Evolutionary conservation across 306 rosid species (phyloP).

Genomic region (Cyamopsis tetragonoloba): DNA sequence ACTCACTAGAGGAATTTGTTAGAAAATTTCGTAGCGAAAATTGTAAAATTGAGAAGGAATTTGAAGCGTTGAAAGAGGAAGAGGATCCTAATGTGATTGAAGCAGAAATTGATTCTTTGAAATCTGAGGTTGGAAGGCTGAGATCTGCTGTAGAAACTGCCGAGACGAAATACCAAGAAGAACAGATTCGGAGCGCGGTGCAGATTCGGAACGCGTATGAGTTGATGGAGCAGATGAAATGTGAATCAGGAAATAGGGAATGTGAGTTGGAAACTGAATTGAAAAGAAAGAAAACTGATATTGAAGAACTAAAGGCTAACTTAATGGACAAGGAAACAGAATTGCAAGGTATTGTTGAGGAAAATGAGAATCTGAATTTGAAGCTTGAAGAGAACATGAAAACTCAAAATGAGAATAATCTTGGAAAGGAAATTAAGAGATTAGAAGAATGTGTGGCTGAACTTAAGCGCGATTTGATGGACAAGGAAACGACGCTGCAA

Average conservation of each 20-base stretch:
- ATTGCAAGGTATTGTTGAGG: constrained; percentile 79
- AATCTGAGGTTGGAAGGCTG: constrained; percentile 48
- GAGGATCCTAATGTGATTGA: constrained; percentile 29
- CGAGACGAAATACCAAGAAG: constrained; percentile 73
- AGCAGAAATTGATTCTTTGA: constrained; percentile 46
- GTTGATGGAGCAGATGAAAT: constrained; percentile 63
- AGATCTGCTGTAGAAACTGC: constrained; percentile 57
- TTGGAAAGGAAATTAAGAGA: constrained; percentile 49
- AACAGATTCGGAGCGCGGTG: constrained; percentile 60
- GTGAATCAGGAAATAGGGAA: constrained; percentile 45
- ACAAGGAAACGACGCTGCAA: constrained; percentile 79
- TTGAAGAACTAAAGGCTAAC: constrained; percentile 78
- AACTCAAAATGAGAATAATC: constrained; percentile 44
- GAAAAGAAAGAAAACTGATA: constrained; percentile 40
- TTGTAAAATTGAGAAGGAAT: constrained; percentile 14
- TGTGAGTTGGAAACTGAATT: constrained; percentile 53
- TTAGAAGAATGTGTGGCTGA: constrained; percentile 48
- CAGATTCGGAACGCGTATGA: constrained; percentile 61
- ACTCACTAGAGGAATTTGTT: constrained; percentile 51
- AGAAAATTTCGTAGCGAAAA: constrained; percentile 14
- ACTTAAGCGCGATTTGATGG: constrained; percentile 66
- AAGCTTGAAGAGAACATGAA: constrained; percentile 48
- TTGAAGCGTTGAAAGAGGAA: constrained; percentile 23
- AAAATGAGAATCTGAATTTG: constrained; percentile 65
- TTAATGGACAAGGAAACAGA: constrained; percentile 96